Conservation (phyloP, 73 alveolate genomes). For the Paramecium tetraurelia region DNA sequence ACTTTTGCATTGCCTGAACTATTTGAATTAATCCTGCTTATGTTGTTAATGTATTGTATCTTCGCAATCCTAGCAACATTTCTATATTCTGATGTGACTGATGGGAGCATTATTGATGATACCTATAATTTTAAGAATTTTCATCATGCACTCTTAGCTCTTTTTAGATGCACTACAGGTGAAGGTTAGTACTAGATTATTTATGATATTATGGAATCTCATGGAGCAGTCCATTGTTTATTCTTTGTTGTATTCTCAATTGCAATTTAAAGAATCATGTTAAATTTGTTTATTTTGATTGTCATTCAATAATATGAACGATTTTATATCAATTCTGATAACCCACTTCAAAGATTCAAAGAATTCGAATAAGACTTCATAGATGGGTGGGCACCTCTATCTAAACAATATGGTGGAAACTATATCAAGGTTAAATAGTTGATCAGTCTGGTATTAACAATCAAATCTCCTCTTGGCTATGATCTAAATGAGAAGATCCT, state of each 20-base stretch:
- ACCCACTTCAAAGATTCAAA: constrained; percentile 66
- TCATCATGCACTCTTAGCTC: constrained; percentile 68
- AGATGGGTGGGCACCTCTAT: constrained; percentile 37
- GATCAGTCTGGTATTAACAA: neutral
- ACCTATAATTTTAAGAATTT: constrained; percentile 77
- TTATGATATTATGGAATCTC: constrained; percentile 58
- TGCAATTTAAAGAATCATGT: constrained; percentile 64
- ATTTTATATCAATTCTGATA: constrained; percentile 67
- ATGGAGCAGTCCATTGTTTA: constrained; percentile 43
- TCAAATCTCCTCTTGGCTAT: constrained; percentile 52
- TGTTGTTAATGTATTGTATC: constrained; percentile 85
- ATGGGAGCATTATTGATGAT: constrained; percentile 67
- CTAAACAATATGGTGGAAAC: constrained; percentile 57
- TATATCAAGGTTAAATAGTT: constrained; percentile 66
- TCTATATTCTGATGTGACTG: constrained; percentile 69
- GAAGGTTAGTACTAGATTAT: constrained; percentile 78
- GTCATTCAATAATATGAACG: constrained; percentile 68
- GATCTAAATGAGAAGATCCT: neutral
- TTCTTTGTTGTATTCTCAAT: constrained; percentile 63
- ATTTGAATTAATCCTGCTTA: constrained; percentile 81
- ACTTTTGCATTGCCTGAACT: constrained; percentile 91
- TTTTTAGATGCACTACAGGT: constrained; percentile 83
- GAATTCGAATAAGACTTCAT: constrained; percentile 53
- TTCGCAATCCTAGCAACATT: constrained; percentile 92
- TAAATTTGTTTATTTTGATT: constrained; percentile 71